Base-by-base conservation (phyloP, 2,329 filamentous ascomycete species). In the Nigrospora oryzae region DNA sequence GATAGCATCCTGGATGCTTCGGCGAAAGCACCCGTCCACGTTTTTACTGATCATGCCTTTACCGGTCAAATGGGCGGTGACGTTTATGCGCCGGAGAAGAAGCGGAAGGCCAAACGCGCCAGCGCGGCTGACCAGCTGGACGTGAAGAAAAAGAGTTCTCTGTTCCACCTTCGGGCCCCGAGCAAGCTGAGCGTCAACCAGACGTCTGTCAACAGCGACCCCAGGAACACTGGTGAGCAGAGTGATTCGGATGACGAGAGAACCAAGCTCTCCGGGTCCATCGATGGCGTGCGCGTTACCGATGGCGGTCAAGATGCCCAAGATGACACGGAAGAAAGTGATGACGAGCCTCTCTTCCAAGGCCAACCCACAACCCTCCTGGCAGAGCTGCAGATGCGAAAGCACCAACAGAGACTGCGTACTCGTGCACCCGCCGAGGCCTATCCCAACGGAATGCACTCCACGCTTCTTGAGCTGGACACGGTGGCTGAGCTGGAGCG, bases 1-100 rank as follows among this genome's bases (percentile, higher is more conserved):
- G 90, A 98, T 53, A 90, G 82, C 60, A 94, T 98, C 43, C 75
- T 98, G 14, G 86, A 95, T 59, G 93, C 91, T 8, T 93, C 91
- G 3, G 86, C 88, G 3, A 79, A 76, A 48, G 91, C 93, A 0
- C 93, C 93, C 1, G 89, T 95, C 30, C 88, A 75, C 52, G 91
- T 90, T 23, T 97, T 97, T 56, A 95, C 86, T 0, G 89, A 96
- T 57, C 89, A 96, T 61, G 79, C 84, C 1, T 89, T 86, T 57
- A 86, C 83, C 28, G 89, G 89, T 5, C 79, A 81, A 50, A 71
- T 89, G 11, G 86, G 89, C 19, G 63, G 77, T 5, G 86, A 91
- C 54, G 77, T 90, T 0, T 94, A 93, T 58, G 84, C 84, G 32
- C 59, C 68, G 51, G 67, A 75, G 52, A 76, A 73, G 60, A 77